Base-by-base conservation (phyloP, 257 asterid genomes). In the Forsythia suspensa region DNA sequence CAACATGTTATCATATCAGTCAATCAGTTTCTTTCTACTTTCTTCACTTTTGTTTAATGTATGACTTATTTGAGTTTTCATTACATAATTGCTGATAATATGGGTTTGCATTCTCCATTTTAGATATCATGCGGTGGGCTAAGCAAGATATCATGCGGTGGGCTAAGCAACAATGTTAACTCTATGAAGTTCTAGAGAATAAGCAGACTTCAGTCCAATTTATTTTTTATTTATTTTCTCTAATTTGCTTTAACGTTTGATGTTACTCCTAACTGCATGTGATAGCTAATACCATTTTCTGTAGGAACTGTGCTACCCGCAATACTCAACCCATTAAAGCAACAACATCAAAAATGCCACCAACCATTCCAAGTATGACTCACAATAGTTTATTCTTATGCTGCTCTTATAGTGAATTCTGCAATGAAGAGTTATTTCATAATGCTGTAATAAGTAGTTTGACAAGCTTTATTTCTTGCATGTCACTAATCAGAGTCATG, bases 331-430 rank as follows among this genome's bases (percentile, higher is more conserved):
- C 97, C 36, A 75, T 91, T 79, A 88, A 79, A 85, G 97, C 97
- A 46, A 95, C 97, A 18, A 97, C 96, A 21, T 91, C 96, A 2
- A 90, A 90, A 85, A 68, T 80, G 69, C 98, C 98, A 76, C 92
- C 95, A 12, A 81, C 94, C n/a, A 78, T 91, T 79, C 86, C 84
- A 74, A 89, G 98, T 95, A 90, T 82, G 84, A 66, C 73, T 46
- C 55, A 42, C 20, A 44, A 18, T 68, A 39, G 41, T 37, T 12
- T 24, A 8, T 38, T 36, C 59, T n/a, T 71, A 40, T 24, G 57
- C 57, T 66, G 24, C 46, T 71, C 44, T 75, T 36, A 9, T 46
- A 51, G 43, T 70, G 41, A 6, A 51, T 51, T 82, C 72, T 55
- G 40, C 66, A 44, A 74, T 68, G 43, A 41, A 9, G 40, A 41